Evolutionary conservation across 78 protist species (phyloP), one percentile per base, ranked within the genome.

Genomic region (Dictyostelium capitatum): DNA sequence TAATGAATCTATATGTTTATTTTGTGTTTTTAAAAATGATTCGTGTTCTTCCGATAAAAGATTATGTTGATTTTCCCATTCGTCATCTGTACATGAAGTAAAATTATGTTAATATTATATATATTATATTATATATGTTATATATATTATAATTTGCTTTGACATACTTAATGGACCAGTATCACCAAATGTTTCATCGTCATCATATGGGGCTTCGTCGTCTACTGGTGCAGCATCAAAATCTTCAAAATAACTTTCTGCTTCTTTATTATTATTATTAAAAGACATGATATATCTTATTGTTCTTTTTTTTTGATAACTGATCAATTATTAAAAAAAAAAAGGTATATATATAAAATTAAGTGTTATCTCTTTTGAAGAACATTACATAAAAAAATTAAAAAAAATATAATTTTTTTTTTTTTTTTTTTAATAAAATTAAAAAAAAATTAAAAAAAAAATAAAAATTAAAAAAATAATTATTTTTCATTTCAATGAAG

Each of bases 121-220:
- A 57, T 57, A 10, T 57, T 5, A 57, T 14, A 11, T n/a, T 14
- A 11, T 14, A 20, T 57, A 57, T 57, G 6, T 20, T 57, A n/a
- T 57, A 14, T 12, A 14, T 20, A 57, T 57, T 14, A 12, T 57
- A n/a, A n/a, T n/a, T n/a, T n/a, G n/a, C n/a, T n/a, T n/a, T n/a
- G n/a, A n/a, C 85, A 32, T 87, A 87, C 93, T 87, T 77, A 87
- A 37, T 3, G 93, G 93, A 20, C 93, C 93, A n/a, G 79, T 65
- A 87, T 87, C 93, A 87, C 93, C 93, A 87, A 87, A 87, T 3
- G 93, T 87, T 64, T 87, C 93, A 87, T 87, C 93, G n/a, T 87
- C 93, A 37, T 87, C 77, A 32, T 87, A 87, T 64, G 23, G 59
- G 1, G 70, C 9, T 28, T 87, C 93, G 32, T 70, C 70, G 12